phyloP scores from a whole-genome alignment of 164 flowering plant genomes.

The Malania oleifera region DNA sequence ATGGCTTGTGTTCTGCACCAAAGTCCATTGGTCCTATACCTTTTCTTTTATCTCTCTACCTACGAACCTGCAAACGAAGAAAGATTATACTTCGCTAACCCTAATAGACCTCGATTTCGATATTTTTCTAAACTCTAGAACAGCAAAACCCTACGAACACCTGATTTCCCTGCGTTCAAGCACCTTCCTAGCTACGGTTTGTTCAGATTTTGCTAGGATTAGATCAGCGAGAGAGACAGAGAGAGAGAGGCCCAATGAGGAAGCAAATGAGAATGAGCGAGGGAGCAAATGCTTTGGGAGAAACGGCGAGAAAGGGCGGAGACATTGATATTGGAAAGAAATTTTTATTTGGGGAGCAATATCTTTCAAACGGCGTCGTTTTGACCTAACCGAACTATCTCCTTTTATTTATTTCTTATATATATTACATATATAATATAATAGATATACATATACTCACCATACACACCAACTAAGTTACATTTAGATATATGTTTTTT shows the following conservation, averaged over 20 bases:
- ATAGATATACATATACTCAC: no score
- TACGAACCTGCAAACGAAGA: constrained; percentile 10
- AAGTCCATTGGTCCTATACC: not conserved
- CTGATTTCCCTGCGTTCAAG: not conserved
- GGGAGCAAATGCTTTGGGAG: no score
- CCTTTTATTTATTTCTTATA: no score
- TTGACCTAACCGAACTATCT: no score
- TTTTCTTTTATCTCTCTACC: not conserved
- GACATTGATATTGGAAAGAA: no score
- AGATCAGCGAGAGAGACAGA: not conserved
- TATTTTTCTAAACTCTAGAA: not conserved
- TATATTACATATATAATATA: no score
- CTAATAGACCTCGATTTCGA: not conserved
- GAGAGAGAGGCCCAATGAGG: not conserved
- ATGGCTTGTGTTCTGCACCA: constrained; percentile 9
- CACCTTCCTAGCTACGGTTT: not conserved
- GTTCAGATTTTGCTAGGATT: not conserved
- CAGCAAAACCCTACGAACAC: not conserved
- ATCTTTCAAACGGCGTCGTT: no score
- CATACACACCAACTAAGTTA: no score
- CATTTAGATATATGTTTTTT: no score
- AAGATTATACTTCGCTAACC: not conserved
- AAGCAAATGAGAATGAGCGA: no score
- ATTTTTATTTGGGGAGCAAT: no score
- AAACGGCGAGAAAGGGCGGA: no score